Evolutionary conservation across 805 yeast genomes (phyloP), one percentile per base, ranked within the genome.

Genomic region (Sugiyamaella mastotermitis): DNA sequence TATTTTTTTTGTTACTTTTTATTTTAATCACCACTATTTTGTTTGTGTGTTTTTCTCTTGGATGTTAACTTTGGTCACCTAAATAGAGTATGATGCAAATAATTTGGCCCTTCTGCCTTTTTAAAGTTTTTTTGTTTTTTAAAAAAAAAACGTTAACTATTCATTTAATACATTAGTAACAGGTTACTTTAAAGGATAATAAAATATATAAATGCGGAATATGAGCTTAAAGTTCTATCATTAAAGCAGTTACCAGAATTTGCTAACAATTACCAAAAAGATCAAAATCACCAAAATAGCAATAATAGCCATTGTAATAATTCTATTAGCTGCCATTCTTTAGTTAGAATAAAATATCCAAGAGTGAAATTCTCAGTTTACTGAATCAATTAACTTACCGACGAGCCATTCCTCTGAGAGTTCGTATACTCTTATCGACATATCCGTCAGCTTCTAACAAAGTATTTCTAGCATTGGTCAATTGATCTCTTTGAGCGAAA

Each of bases 401-500:
- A 61, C 97, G 73, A 18, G 95, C 82, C 98, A 92, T 92, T 14
- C 84, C 72, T 52, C 86, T 78, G 52, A 92, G 67, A 1, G 97
- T 92, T 41, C 83, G 75, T 40, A 92, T 73, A 40, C 92, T 80
- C 56, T 83, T 80, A 61, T 92, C 97, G 37, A 92, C 95, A 54
- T 88, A 86, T 1, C 82, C 77, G 57, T 92, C 97, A 0, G 97
- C 97, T 46, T 87, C 90, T 61, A 74, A 74, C 35, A 92, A 66
- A 0, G 95, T 84, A 51, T 82, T 83, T 59, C 97, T 76, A 16
- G 95, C 77, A 51, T 88, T 86, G 38, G 76, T 66, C 31, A 92
- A 74, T 55, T 94, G 97, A 54, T 92, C 98, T 42, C 98, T 70
- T 64, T 92, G 98, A 18, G 95, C 80, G 44, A 96, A 72, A 48